phyloP scores from a whole-genome alignment of 768 basidiomycete species.

The Boletus vermiculosoides region DNA sequence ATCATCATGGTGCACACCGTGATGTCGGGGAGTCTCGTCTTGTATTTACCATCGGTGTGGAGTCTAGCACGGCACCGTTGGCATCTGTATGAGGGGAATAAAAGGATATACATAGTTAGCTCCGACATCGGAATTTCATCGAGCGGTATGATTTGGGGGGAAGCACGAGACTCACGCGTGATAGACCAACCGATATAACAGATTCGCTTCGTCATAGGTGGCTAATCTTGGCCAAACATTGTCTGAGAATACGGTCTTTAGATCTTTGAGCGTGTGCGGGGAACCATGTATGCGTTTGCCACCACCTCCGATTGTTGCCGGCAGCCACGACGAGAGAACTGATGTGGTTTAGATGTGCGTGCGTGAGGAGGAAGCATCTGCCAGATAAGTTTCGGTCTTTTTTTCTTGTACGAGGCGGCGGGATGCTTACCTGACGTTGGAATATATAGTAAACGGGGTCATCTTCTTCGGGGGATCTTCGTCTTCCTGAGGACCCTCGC shows the following conservation, averaged over 20 bases:
- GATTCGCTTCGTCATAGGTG: constrained; percentile 65
- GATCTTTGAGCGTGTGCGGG: constrained; percentile 60
- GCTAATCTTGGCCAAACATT: constrained; percentile 86
- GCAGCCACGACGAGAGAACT: constrained; percentile 80
- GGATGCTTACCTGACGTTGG: constrained; percentile 33
- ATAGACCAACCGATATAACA: constrained; percentile 59
- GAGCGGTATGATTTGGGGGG: neutral
- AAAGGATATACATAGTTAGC: constrained; percentile 3
- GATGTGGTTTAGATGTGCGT: constrained; percentile 91
- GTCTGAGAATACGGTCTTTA: constrained; percentile 73
- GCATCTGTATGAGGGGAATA: neutral
- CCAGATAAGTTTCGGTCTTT: too few relatives aligned
- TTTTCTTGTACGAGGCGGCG: too few relatives aligned
- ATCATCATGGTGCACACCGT: constrained; percentile 68
- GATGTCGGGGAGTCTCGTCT: constrained; percentile 49
- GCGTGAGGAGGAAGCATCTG: constrained; percentile 83
- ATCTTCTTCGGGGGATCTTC: constrained; percentile 12
- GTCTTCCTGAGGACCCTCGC: constrained; percentile 14
- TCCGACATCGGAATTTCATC: constrained; percentile 3
- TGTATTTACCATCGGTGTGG: constrained; percentile 51
- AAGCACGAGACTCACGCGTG: constrained; percentile 48
- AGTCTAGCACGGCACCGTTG: constrained; percentile 38
- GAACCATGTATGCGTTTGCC: constrained; percentile 70
- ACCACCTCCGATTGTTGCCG: constrained; percentile 63
- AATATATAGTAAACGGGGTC: constrained; percentile 29